These are phyloP conservation scores for Arctium minus DNA, from an alignment of 129 eudicot genomes.

Conservation along the genomic window DNA sequence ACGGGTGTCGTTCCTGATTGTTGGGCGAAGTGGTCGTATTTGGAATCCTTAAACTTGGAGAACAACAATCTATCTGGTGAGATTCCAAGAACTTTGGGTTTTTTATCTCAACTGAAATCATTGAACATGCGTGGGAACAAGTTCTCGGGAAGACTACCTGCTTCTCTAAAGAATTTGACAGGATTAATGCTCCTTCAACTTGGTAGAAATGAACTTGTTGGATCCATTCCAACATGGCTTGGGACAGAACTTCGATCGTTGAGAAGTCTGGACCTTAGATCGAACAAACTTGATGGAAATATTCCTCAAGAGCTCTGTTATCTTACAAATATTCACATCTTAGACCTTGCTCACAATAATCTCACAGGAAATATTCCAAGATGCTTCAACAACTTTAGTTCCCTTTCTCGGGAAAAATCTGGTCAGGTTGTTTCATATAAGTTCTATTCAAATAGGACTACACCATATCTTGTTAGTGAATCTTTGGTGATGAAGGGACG, in stretches of 20 bases:
- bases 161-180: constrained; percentile 11
- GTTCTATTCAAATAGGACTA: no score
- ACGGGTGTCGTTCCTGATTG: constrained; percentile 26
- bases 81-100: constrained; percentile 9
- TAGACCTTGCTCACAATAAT: constrained; percentile 15
- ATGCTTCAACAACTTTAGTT: neutral
- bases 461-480: neutral
- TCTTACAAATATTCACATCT: neutral
- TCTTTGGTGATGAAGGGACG: constrained; percentile 8
- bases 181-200: neutral
- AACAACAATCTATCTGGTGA: constrained; percentile 17
- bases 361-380: constrained; percentile 9
- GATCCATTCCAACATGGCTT: constrained; percentile 17
- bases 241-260: constrained; percentile 3
- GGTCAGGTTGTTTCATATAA: no score
- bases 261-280: constrained; percentile 3
- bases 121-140: constrained; percentile 1
- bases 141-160: neutral
- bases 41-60: neutral
- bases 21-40: constrained; percentile 13
- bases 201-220: constrained; percentile 11
- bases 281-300: constrained; percentile 12
- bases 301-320: constrained; percentile 10
- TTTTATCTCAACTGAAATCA: neutral
- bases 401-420: neutral